Conservation (phyloP, 2,329 filamentous ascomycete species). For the Pseudodiploospora longispora region DNA sequence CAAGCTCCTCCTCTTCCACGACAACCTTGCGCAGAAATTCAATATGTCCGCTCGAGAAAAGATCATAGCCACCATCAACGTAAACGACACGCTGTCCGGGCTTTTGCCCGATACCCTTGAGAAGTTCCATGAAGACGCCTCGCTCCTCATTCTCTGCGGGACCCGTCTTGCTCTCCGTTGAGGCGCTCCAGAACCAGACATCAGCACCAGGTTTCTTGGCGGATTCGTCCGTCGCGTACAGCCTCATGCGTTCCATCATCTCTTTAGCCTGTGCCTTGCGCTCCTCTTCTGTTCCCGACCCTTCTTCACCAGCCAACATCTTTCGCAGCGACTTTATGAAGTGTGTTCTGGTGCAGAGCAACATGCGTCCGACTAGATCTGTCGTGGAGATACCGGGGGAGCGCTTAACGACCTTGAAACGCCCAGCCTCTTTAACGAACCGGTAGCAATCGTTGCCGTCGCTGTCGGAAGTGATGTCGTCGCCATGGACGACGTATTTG, state of each 20-base stretch:
- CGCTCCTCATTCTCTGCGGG: constrained; percentile 42
- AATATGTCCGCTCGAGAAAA: constrained; percentile 95
- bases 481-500: constrained; percentile 90
- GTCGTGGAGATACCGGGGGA: constrained; percentile 96
- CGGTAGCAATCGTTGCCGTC: constrained; percentile 94
- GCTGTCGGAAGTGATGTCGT: constrained; percentile 94
- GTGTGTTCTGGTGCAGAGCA: constrained; percentile 89
- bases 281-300: constrained; percentile 61
- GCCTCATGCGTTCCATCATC: constrained; percentile 68
- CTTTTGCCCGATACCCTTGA: constrained; percentile 61
- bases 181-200: constrained; percentile 75
- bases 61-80: constrained; percentile 91
- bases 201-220: constrained; percentile 71
- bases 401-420: constrained; percentile 94
- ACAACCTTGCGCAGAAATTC: constrained; percentile 80
- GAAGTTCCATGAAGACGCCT: constrained; percentile 58
- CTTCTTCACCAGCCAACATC: constrained; percentile 62
- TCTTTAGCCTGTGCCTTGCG: constrained; percentile 52
- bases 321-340: constrained; percentile 77
- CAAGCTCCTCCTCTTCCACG: constrained; percentile 62
- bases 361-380: constrained; percentile 95
- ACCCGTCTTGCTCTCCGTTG: constrained; percentile 37
- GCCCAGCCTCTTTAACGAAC: constrained; percentile 86
- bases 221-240: constrained; percentile 83
- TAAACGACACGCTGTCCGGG: constrained; percentile 83